Percentiles rank a stretch among this genome's conserved stretches.
Conservation (phyloP, 192 early-diverging fungal species). For the Obelidium mucronatum region DNA sequence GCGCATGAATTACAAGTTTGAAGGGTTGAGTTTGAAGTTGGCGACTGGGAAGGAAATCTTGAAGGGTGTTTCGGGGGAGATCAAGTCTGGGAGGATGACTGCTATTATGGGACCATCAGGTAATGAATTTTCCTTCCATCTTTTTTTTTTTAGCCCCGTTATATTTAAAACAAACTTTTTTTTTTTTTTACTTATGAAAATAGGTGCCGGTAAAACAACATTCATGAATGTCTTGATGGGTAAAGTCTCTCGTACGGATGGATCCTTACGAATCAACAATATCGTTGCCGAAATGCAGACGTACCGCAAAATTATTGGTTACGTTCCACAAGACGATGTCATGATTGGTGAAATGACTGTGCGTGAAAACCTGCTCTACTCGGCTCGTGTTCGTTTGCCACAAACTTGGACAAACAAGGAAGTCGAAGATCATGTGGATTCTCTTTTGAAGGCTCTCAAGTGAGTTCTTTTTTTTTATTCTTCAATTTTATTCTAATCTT, state of each 20-base stretch:
- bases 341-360: constrained; percentile 64
- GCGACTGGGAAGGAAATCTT: constrained; percentile 65
- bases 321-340: constrained; percentile 47
- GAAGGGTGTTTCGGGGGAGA: constrained; percentile 71
- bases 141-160: background rate
- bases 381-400: constrained; percentile 77
- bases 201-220: constrained; percentile 39
- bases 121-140: constrained; percentile 57
- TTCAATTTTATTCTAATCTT: background rate
- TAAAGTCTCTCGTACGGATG: constrained; percentile 32
- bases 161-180: background rate
- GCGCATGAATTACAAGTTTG: constrained; percentile 43
- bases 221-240: constrained; percentile 50
- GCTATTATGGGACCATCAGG: constrained; percentile 93
- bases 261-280: constrained; percentile 38
- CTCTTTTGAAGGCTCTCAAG: constrained; percentile 25
- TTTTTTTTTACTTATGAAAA: too few relatives aligned
- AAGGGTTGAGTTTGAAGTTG: constrained; percentile 46
- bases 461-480: background rate
- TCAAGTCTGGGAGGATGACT: constrained; percentile 73
- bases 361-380: constrained; percentile 75
- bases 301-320: constrained; percentile 47
- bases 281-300: constrained; percentile 34
- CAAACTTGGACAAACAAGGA: constrained; percentile 65
- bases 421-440: constrained; percentile 68